Base-by-base conservation (phyloP, 257 asterid genomes). In the Fraxinus anomala region DNA sequence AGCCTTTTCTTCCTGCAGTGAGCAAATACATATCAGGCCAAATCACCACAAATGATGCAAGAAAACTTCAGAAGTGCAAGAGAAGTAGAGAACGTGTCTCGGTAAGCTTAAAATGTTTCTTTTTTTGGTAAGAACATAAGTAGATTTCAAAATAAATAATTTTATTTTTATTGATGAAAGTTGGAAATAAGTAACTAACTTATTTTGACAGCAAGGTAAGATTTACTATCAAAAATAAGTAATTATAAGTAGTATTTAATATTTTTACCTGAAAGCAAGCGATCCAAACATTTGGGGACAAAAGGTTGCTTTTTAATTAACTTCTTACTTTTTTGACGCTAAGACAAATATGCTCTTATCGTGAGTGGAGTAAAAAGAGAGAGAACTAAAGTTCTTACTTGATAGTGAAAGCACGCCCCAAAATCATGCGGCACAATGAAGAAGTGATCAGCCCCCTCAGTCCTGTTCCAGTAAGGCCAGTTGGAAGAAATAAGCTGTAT, bases 391-490 rank as follows among this genome's bases (percentile, higher is more conserved):
- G 10, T 23, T 34, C 91, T 86, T 74, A 92, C 97, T 81, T 72
- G 96, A 88, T 94, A 94, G 88, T 94, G 98, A 78, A 94, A 94
- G 87, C 97, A 94, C 2, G 98, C 93, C 40, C 88, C 98, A 70
- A 94, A 94, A 89, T 94, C 97, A 77, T 94, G 97, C 16, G 98
- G 97, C 73, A 83, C 90, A 2, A 94, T 91, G 79, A 94, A 92
- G 87, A 94, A 91, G 85, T 94, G 97, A 89, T 94, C 98, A 26
- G 98, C 97, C 30, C 98, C 98, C 80, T 92, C 97, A 33, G 97
- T 91, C 77, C 93, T 85, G 68, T 94, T 94, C 98, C 98, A 94
- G 77, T 88, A 92, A 17, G 98, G 97, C 97, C 97, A 92, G 79
- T 87, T 92, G 74, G 97, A 92, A 59, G 98, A 85, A 70, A 94